phyloP scores from a whole-genome alignment of 2,329 filamentous ascomycete species.

The Talaromyces sp. region DNA sequence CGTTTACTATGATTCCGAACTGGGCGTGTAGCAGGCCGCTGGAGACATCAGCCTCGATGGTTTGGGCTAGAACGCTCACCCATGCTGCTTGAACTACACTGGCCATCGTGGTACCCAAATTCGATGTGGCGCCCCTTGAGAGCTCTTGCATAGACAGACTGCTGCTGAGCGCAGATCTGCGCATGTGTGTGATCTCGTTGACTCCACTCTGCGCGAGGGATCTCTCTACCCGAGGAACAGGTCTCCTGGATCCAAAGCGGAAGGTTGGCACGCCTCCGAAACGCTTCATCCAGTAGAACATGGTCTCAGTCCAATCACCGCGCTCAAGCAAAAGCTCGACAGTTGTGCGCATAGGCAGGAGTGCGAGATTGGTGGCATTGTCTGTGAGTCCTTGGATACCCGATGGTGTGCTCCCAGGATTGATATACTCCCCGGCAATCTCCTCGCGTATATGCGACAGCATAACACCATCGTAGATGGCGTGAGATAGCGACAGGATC shows the following conservation, averaged over 20 bases:
- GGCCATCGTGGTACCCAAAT: slow-evolving; percentile 3
- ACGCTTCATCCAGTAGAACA: not conserved
- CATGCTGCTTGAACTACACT: slow-evolving; percentile 5
- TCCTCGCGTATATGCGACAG: not conserved
- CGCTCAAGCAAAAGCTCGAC: slow-evolving; percentile 1
- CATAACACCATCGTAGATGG: not conserved
- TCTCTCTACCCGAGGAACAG: not conserved
- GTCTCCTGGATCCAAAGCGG: not conserved
- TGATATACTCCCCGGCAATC: not conserved
- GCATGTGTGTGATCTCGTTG: slow-evolving; percentile 3
- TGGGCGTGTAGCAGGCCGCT: not conserved
- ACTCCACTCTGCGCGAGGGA: not conserved
- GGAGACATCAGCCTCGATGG: not conserved
- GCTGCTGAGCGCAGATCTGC: not conserved
- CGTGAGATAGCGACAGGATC: slow-evolving; percentile 1
- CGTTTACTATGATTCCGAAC: slow-evolving; percentile 7
- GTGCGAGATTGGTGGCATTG: not conserved
- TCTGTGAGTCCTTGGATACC: not conserved
- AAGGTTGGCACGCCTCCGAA: not conserved
- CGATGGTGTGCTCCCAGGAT: not conserved
- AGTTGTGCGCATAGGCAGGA: not conserved
- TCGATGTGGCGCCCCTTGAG: not conserved
- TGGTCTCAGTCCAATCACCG: not conserved
- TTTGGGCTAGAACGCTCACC: slow-evolving; percentile 1
- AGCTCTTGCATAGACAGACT: slow-evolving; percentile 3